A percentile compares a stretch with the other conserved stretches of the same genome.
These are phyloP conservation scores for Antrodiella citrinella DNA, from an alignment of 768 basidiomycete genomes.

Conservation along the genomic window DNA sequence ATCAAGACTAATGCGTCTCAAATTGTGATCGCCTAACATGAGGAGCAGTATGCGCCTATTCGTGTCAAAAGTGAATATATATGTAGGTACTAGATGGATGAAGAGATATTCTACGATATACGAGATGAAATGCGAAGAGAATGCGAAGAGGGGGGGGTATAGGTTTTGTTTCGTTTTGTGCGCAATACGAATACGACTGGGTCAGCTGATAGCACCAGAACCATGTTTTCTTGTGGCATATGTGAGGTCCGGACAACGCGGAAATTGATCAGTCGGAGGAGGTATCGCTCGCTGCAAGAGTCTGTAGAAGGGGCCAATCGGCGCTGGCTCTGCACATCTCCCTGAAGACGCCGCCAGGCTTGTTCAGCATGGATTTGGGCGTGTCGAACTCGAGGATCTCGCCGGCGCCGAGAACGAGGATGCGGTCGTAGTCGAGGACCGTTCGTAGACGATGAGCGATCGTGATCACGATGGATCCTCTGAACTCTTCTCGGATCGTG, in stretches of 20 bases:
- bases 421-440: conserved; percentile 66
- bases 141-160: neutral
- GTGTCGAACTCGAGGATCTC: conserved; percentile 70
- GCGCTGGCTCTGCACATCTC: conserved; percentile 60
- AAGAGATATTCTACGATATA: no score
- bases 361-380: conserved; percentile 47
- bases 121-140: no score
- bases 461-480: conserved; percentile 66
- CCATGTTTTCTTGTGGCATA: no score
- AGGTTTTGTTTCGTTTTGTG: no score
- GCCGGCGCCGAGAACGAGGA: conserved; percentile 69
- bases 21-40: neutral
- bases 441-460: conserved; percentile 79
- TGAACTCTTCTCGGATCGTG: conserved; percentile 67
- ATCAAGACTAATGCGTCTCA: neutral
- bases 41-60: no score
- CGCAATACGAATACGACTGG: no score
- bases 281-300: conserved; percentile 1
- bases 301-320: conserved; percentile 15
- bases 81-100: no score
- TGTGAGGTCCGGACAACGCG: no score
- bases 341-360: conserved; percentile 51
- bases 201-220: no score
- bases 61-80: no score
- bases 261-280: neutral